A percentile compares a stretch with the other conserved stretches of the same genome.
Evolutionary conservation across 2,329 filamentous ascomycete genomes (phyloP).

Genomic region (Nemania sp.): DNA sequence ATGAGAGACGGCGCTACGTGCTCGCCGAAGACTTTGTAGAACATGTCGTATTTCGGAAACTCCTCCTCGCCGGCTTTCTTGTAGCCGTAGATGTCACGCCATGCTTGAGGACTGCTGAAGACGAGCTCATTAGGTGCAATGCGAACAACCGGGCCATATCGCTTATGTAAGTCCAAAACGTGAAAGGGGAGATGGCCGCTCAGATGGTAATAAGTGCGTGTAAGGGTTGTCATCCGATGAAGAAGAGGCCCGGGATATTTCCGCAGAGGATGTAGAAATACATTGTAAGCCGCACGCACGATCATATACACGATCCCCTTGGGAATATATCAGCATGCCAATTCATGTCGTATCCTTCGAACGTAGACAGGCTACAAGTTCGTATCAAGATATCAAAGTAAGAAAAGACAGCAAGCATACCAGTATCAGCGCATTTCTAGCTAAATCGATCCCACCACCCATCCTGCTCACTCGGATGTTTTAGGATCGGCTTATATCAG

Average conservation of each 20-base stretch:
- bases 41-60: constrained; percentile 34
- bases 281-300: constrained; percentile 13
- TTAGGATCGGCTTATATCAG: not conserved
- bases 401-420: constrained; percentile 2
- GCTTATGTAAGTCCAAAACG: constrained; percentile 36
- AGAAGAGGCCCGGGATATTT: constrained; percentile 36
- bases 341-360: not conserved
- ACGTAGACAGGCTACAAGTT: too few relatives aligned
- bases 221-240: constrained; percentile 28
- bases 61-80: constrained; percentile 34
- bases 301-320: constrained; percentile 17
- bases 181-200: constrained; percentile 29
- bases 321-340: not conserved
- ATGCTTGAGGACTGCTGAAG: constrained; percentile 43
- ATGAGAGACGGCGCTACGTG: constrained; percentile 36
- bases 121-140: constrained; percentile 46
- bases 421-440: constrained; percentile 15
- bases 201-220: constrained; percentile 21
- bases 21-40: constrained; percentile 32
- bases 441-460: constrained; percentile 6
- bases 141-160: constrained; percentile 47
- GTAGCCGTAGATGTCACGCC: constrained; percentile 47
- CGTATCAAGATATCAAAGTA: not conserved
- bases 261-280: constrained; percentile 37
- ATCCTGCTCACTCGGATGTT: not conserved